Evolutionary conservation across 169 alveolate genomes (phyloP), one percentile per base, ranked within the genome.

Genomic region (Eimeria maxima): DNA sequence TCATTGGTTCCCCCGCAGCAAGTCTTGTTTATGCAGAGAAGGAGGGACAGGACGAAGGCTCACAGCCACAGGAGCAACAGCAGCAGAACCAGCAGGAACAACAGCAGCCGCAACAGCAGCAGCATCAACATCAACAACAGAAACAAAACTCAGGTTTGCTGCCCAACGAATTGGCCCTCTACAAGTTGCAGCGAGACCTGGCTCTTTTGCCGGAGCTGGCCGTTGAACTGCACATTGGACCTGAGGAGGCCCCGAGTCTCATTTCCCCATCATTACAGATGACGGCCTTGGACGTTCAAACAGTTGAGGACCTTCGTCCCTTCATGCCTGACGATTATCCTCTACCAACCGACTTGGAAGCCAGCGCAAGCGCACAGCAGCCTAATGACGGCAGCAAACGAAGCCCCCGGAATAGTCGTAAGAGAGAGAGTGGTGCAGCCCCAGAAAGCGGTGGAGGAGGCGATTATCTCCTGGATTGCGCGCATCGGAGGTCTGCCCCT

Each of bases 201-300:
- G 42, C 69, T 29, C 45, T 33, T 45, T 18, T 86, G 73, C 93
- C 93, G 4, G 93, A 86, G 93, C 29, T 86, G 80, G 74, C 93
- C n/a, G 93, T 86, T 6, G 93, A 86, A 20, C 93, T 86, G 78
- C 93, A 86, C 29, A 53, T 38, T 18, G 80, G 38, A 8, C 93
- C 93, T 5, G 67, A 55, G 18, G 93, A 86, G 22, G 45, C 93
- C 78, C 93, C 93, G 20, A 53, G 73, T 45, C 50, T 47, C 6
- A 33, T 86, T 14, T 57, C 93, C 33, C 78, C 80, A 42, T 24
- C 63, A 1, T 27, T 86, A 80, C 74, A 86, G 20, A 1, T 38
- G 63, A 10, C 42, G 8, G 93, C 93, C n/a, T 2, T 86, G 55
- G 78, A 86, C 63, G 60, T 57, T 18, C 93, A 86, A 38, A 86